Conservation (phyloP, 1,284 basidiomycete species). For the Ganoderma leucocontextum region DNA sequence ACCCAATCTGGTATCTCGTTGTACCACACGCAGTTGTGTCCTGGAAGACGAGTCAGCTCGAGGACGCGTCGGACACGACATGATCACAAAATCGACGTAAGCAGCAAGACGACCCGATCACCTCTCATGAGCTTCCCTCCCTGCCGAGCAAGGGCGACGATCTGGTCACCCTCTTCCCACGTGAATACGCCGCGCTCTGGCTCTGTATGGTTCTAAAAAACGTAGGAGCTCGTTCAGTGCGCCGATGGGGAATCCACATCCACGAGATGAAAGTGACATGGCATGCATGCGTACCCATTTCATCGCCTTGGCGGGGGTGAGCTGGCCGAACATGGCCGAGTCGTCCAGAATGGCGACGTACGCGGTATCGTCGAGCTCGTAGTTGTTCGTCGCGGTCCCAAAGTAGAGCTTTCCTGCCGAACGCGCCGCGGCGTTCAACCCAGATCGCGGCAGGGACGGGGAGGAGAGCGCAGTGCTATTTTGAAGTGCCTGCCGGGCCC, state of each 20-base stretch:
- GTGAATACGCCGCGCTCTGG: slow-evolving; percentile 55
- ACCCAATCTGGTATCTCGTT: slow-evolving; percentile 62
- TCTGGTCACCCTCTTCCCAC: slow-evolving; percentile 52
- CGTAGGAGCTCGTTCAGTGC: background rate
- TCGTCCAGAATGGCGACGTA: slow-evolving; percentile 54
- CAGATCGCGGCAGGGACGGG: background rate
- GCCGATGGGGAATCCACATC: too few species aligned
- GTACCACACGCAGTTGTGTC: slow-evolving; percentile 65
- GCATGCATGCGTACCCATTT: slow-evolving; percentile 54
- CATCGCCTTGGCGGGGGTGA: slow-evolving; percentile 63
- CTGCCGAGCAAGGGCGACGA: slow-evolving; percentile 53
- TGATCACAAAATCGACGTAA: background rate
- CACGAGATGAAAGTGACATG: too few species aligned
- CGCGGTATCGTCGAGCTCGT: slow-evolving; percentile 53
- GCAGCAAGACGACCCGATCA: slow-evolving; percentile 2
- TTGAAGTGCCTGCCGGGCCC: background rate
- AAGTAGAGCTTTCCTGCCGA: slow-evolving; percentile 66
- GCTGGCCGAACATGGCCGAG: slow-evolving; percentile 53
- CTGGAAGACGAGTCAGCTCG: slow-evolving; percentile 6
- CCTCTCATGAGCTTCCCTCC: slow-evolving; percentile 48
- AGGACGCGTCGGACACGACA: background rate
- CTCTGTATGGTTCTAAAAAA: slow-evolving; percentile 57
- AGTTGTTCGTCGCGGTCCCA: slow-evolving; percentile 65
- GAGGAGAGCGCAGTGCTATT: background rate
- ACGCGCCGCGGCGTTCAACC: slow-evolving; percentile 47